Evolutionary conservation across 345 rosid genomes (phyloP), one percentile per base, ranked within the genome.

Genomic region (Sonneratia caseolaris): DNA sequence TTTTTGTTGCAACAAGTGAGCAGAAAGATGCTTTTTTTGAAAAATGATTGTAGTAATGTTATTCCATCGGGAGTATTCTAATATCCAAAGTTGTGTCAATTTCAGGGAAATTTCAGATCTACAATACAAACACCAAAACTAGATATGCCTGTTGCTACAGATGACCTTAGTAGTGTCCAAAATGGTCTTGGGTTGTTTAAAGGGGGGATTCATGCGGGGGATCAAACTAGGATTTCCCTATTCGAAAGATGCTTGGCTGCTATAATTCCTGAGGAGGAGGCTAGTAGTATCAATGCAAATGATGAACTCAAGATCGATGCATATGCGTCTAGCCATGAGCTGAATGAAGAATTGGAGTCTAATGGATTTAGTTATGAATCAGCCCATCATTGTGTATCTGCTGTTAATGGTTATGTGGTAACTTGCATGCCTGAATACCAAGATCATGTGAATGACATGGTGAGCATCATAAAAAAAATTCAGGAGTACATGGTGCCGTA

Each of bases 241-340:
- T 92, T 78, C 64, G 92, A 89, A 80, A 87, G 91, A 83, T 85
- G 91, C 72, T 75, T 95, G 64, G 93, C 98, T 56, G 94, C 98
- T 79, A 76, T 95, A 75, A 86, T 92, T 74, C 76, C 97, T 6
- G 98, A 91, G 81, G 98, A 91, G 81, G 98, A 87, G 68, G 70
- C 56, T 32, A 75, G 53, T 40, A 73, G 71, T 78, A 69, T 71
- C 68, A 66, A 69, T 73, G 90, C 69, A 74, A 78, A 75, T 78
- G 89, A 79, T 71, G 92, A 88, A 79, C 74, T 79, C 61, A 76
- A 77, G 49, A 77, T 45, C 75, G 88, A 86, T 84, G 79, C 73
- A 45, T 80, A 82, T 84, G 91, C 84, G 79, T 75, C 81, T 70
- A 87, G 83, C 75, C 79, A 81, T 75, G 87, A 78, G 72, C 80